phyloP scores from a whole-genome alignment of 2,329 filamentous ascomycete species.

The Tolypocladium capitatum region DNA sequence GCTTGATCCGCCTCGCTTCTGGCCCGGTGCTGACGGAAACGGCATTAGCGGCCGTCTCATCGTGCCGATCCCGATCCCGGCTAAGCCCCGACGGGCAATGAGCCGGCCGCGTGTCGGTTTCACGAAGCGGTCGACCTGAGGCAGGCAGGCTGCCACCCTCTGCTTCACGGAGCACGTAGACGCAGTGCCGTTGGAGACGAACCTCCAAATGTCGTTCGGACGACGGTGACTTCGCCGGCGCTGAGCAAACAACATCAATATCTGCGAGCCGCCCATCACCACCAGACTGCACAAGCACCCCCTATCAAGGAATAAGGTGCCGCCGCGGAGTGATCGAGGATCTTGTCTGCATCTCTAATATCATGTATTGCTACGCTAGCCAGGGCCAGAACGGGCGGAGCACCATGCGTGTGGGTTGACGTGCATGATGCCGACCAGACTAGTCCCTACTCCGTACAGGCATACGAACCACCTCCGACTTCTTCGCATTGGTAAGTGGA shows the following conservation, averaged over 20 bases:
- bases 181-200: too few species aligned
- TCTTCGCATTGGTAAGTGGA: not conserved
- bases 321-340: too few species aligned
- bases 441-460: too few species aligned
- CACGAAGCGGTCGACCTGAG: not conserved
- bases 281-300: too few species aligned
- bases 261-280: too few species aligned
- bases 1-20: not conserved
- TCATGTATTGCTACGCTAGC: not conserved
- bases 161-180: not conserved
- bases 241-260: too few species aligned
- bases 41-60: not conserved
- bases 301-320: too few species aligned
- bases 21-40: too few species aligned
- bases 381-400: not conserved
- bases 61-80: too few species aligned
- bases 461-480: not conserved
- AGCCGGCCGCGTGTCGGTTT: too few species aligned
- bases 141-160: not conserved
- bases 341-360: not conserved
- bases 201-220: not conserved
- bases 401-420: not conserved
- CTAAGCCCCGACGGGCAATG: too few species aligned
- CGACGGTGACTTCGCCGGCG: not conserved
- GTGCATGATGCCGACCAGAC: not conserved